These are phyloP conservation scores for Beauveria sp. DNA, from an alignment of 2,329 filamentous ascomycete genomes.

Conservation along the genomic window DNA sequence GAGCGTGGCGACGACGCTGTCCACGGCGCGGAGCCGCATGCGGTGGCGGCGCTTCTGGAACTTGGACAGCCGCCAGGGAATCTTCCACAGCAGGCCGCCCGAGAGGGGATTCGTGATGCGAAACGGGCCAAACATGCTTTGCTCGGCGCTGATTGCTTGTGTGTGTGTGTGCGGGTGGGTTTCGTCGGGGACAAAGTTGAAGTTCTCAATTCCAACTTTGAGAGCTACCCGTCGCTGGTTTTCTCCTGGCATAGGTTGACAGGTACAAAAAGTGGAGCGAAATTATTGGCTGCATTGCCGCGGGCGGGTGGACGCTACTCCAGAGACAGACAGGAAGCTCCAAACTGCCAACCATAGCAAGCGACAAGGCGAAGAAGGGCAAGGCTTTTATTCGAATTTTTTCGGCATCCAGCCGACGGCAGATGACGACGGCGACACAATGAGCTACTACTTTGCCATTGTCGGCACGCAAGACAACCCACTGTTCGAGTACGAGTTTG, in stretches of 20 bases:
- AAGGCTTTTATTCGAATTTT: not conserved
- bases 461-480: slow-evolving; percentile 93
- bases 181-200: slow-evolving; percentile 17
- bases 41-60: slow-evolving; percentile 88
- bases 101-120: slow-evolving; percentile 69
- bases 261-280: slow-evolving; percentile 18
- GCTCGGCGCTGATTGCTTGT: slow-evolving; percentile 5
- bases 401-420: not conserved
- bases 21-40: slow-evolving; percentile 74
- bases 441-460: slow-evolving; percentile 99
- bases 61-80: slow-evolving; percentile 87
- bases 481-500: slow-evolving; percentile 94
- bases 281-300: slow-evolving; percentile 16
- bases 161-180: not conserved
- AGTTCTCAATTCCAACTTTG: not conserved
- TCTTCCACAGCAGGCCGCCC: slow-evolving; percentile 90
- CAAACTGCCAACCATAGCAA: not conserved
- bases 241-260: not conserved
- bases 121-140: slow-evolving; percentile 75
- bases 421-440: slow-evolving; percentile 29
- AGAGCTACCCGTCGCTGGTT: not conserved
- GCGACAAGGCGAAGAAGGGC: not conserved
- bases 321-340: not conserved
- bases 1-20: slow-evolving; percentile 77
- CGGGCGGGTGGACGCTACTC: not conserved